Percentiles rank a stretch among this genome's conserved stretches.
Evolutionary conservation across 805 yeast species (phyloP).

Genomic region (Nakazawaea sp.): DNA sequence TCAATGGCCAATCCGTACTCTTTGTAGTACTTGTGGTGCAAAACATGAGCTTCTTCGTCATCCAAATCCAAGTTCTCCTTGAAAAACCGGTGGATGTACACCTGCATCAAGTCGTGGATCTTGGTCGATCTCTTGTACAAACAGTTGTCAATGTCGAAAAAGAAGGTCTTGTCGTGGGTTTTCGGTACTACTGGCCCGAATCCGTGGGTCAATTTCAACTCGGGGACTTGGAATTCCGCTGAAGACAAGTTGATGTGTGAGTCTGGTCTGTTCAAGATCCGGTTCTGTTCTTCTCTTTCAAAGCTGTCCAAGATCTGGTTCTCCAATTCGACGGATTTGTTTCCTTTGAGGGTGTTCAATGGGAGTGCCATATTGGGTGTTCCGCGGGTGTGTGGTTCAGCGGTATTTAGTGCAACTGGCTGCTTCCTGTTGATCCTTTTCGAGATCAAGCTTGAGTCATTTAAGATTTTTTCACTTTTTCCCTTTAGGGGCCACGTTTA

Average conservation of each 20-base stretch:
- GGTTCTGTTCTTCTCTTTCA: not conserved
- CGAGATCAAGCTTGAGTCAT: too few species aligned
- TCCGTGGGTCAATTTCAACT: constrained; percentile 19
- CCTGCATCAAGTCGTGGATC: constrained; percentile 86
- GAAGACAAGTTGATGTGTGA: constrained; percentile 5
- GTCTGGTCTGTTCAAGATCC: constrained; percentile 10
- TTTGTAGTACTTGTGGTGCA: constrained; percentile 72
- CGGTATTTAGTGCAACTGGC: too few species aligned
- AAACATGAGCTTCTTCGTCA: constrained; percentile 65
- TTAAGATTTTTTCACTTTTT: too few species aligned
- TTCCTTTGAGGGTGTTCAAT: constrained; percentile 4
- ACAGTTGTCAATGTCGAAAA: constrained; percentile 93
- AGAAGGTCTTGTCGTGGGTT: constrained; percentile 38
- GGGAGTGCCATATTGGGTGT: constrained; percentile 8
- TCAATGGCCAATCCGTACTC: constrained; percentile 91
- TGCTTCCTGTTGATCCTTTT: too few species aligned
- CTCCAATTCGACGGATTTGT: constrained; percentile 2
- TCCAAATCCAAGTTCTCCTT: constrained; percentile 51
- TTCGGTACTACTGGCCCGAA: constrained; percentile 21
- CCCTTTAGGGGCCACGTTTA: too few species aligned
- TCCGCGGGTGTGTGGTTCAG: too few species aligned
- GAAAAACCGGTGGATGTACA: constrained; percentile 76
- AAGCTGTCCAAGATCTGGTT: constrained; percentile 1
- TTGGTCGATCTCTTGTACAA: constrained; percentile 67
- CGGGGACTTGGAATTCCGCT: constrained; percentile 15